Evolutionary conservation across 1,284 basidiomycete genomes (phyloP).

Genomic region (Wolfiporia cocos): DNA sequence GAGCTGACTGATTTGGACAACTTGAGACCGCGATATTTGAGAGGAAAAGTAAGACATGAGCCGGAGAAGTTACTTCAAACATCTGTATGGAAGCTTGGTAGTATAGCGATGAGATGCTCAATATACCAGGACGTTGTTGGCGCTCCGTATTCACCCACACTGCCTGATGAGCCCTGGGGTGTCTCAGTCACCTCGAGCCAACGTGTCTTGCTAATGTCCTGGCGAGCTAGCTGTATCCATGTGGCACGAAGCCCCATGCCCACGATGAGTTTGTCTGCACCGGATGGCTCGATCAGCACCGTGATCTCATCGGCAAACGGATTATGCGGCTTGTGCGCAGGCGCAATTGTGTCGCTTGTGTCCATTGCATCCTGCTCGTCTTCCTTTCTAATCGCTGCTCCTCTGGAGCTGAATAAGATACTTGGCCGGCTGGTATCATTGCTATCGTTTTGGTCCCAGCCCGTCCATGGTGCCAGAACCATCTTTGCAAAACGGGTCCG

Average conservation of each 20-base stretch:
- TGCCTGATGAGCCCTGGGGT: slow-evolving; percentile 11
- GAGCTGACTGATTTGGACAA: no score
- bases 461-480: slow-evolving; percentile 47
- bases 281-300: slow-evolving; percentile 43
- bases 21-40: no score
- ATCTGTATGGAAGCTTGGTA: slow-evolving; percentile 25
- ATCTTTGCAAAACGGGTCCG: slow-evolving; percentile 40
- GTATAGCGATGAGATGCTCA: slow-evolving; percentile 19
- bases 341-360: slow-evolving; percentile 2
- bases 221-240: slow-evolving; percentile 55
- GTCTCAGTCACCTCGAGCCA: slow-evolving; percentile 5
- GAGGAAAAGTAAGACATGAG: no score
- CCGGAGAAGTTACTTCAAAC: neutral
- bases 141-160: slow-evolving; percentile 18
- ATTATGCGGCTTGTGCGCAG: slow-evolving; percentile 39
- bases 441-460: slow-evolving; percentile 30
- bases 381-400: slow-evolving; percentile 29
- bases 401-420: slow-evolving; percentile 39
- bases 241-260: slow-evolving; percentile 54
- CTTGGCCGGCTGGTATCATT: slow-evolving; percentile 31
- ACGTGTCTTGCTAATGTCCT: slow-evolving; percentile 15
- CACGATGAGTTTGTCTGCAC: slow-evolving; percentile 34
- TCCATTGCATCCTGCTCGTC: slow-evolving; percentile 4
- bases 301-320: slow-evolving; percentile 47
- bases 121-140: slow-evolving; percentile 26